These are phyloP conservation scores for Trypanosoma cruzi DNA, from an alignment of 208 protist species.

Conservation along the genomic window DNA sequence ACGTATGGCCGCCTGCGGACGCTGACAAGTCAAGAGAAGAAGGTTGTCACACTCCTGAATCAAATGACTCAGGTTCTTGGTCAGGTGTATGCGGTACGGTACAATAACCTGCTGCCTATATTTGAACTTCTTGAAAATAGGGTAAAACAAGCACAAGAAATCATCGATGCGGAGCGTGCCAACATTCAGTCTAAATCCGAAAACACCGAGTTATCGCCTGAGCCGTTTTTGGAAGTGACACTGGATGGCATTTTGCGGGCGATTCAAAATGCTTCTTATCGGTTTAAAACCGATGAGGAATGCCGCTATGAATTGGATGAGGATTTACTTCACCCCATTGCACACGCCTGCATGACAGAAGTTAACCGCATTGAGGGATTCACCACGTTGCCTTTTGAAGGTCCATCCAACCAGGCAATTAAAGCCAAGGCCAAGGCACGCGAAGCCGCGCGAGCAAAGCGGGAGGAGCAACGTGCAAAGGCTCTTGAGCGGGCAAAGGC, in stretches of 20 bases:
- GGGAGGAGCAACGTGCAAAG: conserved; percentile 57
- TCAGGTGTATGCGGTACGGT: conserved; percentile 73
- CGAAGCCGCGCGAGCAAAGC: conserved; percentile 55
- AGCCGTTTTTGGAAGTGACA: conserved; percentile 69
- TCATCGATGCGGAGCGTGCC: conserved; percentile 62
- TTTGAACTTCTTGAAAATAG: conserved; percentile 63
- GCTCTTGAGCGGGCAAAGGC: conserved; percentile 43
- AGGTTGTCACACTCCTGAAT: conserved; percentile 56
- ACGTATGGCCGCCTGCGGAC: conserved; percentile 59
- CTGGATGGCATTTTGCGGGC: conserved; percentile 40
- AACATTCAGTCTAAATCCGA: conserved; percentile 38
- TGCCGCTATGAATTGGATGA: conserved; percentile 86
- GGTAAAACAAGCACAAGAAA: conserved; percentile 41
- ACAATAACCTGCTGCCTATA: conserved; percentile 76
- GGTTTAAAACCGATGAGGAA: conserved; percentile 74
- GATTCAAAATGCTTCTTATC: conserved; percentile 40
- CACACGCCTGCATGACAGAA: conserved; percentile 69
- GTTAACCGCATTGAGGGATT: conserved; percentile 89
- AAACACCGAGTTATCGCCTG: conserved; percentile 30
- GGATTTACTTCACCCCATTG: conserved; percentile 86
- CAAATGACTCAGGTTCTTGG: conserved; percentile 77
- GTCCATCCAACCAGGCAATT: conserved; percentile 53
- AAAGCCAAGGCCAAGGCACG: conserved; percentile 57
- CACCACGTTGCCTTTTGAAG: conserved; percentile 52
- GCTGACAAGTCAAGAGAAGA: conserved; percentile 72